These are phyloP conservation scores for Boletus sp. DNA, from an alignment of 1,284 basidiomycete genomes.

Conservation along the genomic window DNA sequence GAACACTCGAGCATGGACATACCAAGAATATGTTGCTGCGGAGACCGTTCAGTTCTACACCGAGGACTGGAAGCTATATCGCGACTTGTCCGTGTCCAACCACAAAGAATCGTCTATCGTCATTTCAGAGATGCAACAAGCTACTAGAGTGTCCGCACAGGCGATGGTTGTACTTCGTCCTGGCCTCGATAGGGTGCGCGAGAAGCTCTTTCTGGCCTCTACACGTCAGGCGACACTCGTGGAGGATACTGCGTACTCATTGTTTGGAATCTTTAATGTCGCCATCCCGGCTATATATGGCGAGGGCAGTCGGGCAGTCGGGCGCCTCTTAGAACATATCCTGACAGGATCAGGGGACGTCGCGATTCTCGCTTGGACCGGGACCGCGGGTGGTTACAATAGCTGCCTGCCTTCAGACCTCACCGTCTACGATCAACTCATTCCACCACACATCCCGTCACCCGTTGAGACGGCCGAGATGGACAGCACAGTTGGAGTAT, in stretches of 20 bases:
- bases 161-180: constrained; percentile 4
- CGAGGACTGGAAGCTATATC: constrained; percentile 8
- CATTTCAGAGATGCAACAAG: constrained; percentile 4
- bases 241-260: constrained; percentile 2
- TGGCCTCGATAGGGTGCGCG: constrained; percentile 5
- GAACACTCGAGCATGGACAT: constrained; percentile 8
- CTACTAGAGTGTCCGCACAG: neutral
- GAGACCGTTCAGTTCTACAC: neutral
- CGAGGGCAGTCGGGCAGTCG: neutral
- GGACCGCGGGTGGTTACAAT: constrained; percentile 1
- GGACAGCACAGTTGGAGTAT: neutral
- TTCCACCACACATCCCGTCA: constrained; percentile 2
- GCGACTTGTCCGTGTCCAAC: neutral
- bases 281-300: constrained; percentile 7
- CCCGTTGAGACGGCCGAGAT: constrained; percentile 2
- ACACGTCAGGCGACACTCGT: constrained; percentile 1
- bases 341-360: constrained; percentile 9
- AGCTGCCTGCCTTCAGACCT: constrained; percentile 13
- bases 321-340: constrained; percentile 5
- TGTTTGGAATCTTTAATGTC: constrained; percentile 6
- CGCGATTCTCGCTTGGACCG: neutral
- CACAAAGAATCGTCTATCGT: constrained; percentile 8
- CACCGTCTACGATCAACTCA: constrained; percentile 3
- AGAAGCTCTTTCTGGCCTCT: constrained; percentile 13
- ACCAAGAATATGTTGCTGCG: neutral